These are phyloP conservation scores for Royoungia palumana DNA, from an alignment of 768 basidiomycete genomes.

Conservation along the genomic window DNA sequence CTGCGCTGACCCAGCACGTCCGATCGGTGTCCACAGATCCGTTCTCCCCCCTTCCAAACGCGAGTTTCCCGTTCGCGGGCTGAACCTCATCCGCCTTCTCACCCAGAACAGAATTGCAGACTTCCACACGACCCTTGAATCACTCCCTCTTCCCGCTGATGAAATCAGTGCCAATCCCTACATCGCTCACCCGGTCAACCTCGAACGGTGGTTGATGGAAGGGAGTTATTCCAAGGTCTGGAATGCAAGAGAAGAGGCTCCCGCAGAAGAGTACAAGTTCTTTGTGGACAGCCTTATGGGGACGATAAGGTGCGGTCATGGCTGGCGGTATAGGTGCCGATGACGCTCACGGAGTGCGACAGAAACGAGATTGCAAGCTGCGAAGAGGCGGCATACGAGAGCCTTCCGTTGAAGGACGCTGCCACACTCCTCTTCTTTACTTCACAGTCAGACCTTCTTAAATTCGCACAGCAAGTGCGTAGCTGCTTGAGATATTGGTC, in stretches of 20 bases:
- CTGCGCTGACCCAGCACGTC: slow-evolving; percentile 1
- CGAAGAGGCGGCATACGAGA: slow-evolving; percentile 91
- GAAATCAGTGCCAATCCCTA: slow-evolving; percentile 65
- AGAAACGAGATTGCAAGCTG: slow-evolving; percentile 98
- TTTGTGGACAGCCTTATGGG: slow-evolving; percentile 92
- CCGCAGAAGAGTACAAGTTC: slow-evolving; percentile 91
- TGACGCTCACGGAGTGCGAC: slow-evolving; percentile 2
- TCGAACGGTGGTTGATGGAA: slow-evolving; percentile 98
- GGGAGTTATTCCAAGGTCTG: slow-evolving; percentile 98
- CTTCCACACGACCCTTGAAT: slow-evolving; percentile 95
- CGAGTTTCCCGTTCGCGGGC: slow-evolving; percentile 85
- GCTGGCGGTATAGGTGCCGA: background rate
- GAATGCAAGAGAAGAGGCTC: slow-evolving; percentile 89
- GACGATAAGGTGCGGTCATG: slow-evolving; percentile 71
- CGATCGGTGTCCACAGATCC: slow-evolving; percentile 40
- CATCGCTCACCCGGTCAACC: slow-evolving; percentile 82
- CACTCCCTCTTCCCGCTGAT: slow-evolving; percentile 69
- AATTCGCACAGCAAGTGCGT: slow-evolving; percentile 77
- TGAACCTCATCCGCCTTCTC: slow-evolving; percentile 92
- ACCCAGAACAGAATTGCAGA: slow-evolving; percentile 96
- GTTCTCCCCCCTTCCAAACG: slow-evolving; percentile 79
- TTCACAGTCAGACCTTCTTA: slow-evolving; percentile 70
- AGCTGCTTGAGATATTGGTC: background rate
- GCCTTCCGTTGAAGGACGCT: slow-evolving; percentile 86
- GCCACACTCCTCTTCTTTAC: slow-evolving; percentile 90